Evolutionary conservation across 1,139 yeast species (phyloP), one percentile per base, ranked within the genome.

Genomic region (Zygoascus meyerae): DNA sequence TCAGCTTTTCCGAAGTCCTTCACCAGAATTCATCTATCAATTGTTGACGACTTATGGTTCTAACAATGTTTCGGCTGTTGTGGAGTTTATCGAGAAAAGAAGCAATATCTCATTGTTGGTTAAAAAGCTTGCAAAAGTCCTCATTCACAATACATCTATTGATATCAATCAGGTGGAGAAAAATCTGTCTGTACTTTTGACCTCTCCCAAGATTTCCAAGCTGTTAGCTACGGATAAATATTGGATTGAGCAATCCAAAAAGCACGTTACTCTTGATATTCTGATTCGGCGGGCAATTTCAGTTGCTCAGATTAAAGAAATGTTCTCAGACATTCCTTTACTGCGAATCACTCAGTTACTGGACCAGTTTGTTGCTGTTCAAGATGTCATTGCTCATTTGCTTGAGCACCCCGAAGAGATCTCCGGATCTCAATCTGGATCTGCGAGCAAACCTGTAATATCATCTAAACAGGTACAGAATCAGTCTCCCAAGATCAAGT

Each of bases 331-430:
- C 33, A 41, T 52, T 15, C 34, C 42, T 14, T 29, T 47, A 8
- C 32, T 21, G 14, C 33, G 48, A 16, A 52, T 52, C 10, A 31
- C 29, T 8, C 41, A 47, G 18, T 44, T 48, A 1, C 65, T 87
- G 30, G 61, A 65, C 30, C 66, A 79, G 55, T 70, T 73, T 38
- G 68, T 72, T 21, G 70, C 78, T 48, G 79, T 81, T 1, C 94
- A 85, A 52, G 56, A 62, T 17, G 79, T 79, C 0, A 82, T 86
- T 1, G 72, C 81, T 52, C 61, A 71, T 48, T 57, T 89, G 15
- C 68, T 87, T 33, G 95, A 86, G 69, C 78, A 47, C 83, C 51
- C 57, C 15, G 48, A 38, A 12, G 36, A 36, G 17, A 34, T 10
- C 41, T 40, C 49, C 21, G 44, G 49, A 11, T 17, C 16, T 14